Conservation (phyloP, 225 moss, liverwort and hornwort species). For the Anthoceros angustus region DNA sequence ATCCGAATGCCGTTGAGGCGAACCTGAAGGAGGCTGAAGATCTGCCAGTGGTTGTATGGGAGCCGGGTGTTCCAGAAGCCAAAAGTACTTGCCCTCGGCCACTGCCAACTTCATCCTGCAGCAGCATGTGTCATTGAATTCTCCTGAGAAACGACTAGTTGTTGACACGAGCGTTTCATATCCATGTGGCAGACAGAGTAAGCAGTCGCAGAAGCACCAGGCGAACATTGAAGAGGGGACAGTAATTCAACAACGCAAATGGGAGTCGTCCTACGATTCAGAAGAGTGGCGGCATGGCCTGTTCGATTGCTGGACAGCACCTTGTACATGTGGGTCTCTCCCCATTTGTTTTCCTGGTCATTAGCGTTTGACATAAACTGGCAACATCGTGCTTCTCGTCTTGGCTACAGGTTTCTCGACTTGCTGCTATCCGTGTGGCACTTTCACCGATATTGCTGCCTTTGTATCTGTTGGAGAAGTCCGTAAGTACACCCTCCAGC, state of each 20-base stretch:
- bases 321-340: slow-evolving; percentile 26
- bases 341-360: slow-evolving; percentile 1
- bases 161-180: no score
- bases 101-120: not conserved
- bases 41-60: not conserved
- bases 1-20: slow-evolving; percentile 19
- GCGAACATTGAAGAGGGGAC: not conserved
- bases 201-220: no score
- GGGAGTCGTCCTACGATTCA: not conserved
- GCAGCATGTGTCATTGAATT: no score
- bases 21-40: not conserved
- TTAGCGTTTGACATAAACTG: not conserved
- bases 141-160: no score
- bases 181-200: no score
- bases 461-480: slow-evolving; percentile 27
- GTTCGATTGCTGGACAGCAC: slow-evolving; percentile 29
- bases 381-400: not conserved
- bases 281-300: slow-evolving; percentile 29
- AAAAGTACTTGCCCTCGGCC: not conserved
- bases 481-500: slow-evolving; percentile 12
- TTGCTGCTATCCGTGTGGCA: slow-evolving; percentile 36
- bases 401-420: slow-evolving; percentile 25
- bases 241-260: not conserved
- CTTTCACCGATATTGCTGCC: slow-evolving; percentile 34
- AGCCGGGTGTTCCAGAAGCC: slow-evolving; percentile 8